Conservation (phyloP, 2,329 filamentous ascomycete species). For the Escovopsis weberi region DNA sequence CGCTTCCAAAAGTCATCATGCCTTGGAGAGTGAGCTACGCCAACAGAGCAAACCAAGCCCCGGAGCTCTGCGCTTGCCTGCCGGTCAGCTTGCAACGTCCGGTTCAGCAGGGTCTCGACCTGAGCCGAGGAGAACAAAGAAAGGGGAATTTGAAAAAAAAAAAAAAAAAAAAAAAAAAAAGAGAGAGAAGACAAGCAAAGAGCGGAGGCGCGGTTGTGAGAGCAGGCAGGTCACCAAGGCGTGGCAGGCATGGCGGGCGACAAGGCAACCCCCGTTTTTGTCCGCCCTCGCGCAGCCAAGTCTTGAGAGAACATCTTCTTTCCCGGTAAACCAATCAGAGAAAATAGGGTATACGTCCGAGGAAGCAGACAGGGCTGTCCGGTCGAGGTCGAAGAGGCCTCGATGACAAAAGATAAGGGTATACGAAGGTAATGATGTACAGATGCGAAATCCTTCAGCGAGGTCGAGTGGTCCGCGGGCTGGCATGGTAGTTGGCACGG, state of each 20-base stretch:
- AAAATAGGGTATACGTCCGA: conserved; percentile 9
- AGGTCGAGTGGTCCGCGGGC: conserved; percentile 13
- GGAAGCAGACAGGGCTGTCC: conserved; percentile 7
- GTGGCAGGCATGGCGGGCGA: too few relatives aligned
- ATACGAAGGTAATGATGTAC: conserved; percentile 14
- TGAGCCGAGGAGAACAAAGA: neutral
- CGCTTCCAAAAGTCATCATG: conserved; percentile 4
- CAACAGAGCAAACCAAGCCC: conserved; percentile 1
- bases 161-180: neutral
- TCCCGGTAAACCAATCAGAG: conserved; percentile 1
- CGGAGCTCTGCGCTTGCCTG: conserved; percentile 2
- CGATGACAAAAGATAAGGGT: conserved; percentile 9
- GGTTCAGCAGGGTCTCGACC: conserved; percentile 3
- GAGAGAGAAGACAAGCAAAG: neutral
- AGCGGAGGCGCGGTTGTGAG: too few relatives aligned
- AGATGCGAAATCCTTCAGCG: conserved; percentile 16
- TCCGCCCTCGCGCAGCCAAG: neutral
- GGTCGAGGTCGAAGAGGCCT: conserved; percentile 9
- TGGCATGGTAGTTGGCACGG: conserved; percentile 6
- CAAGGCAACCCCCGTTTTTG: too few relatives aligned
- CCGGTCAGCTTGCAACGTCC: conserved; percentile 1
- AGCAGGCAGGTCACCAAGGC: too few relatives aligned
- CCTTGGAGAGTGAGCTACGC: conserved; percentile 1
- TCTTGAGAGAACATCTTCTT: conserved; percentile 1
- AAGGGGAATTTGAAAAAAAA: conserved; percentile 2